phyloP scores from a whole-genome alignment of 208 protist genomes.

The Acanthamoeba lenticulata region DNA sequence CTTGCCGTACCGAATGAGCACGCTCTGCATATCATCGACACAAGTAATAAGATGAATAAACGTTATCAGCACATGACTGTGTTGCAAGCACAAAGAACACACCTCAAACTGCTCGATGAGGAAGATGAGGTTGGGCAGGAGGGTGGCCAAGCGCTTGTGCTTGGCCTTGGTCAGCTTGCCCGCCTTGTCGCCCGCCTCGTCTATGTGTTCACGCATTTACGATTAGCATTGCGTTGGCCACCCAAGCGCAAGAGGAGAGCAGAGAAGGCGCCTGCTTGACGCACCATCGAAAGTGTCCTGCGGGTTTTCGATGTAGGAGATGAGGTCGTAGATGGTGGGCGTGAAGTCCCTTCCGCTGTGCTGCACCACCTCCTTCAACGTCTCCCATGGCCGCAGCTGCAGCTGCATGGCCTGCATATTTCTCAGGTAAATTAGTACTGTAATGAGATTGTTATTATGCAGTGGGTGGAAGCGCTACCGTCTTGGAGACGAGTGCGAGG shows the following conservation, averaged over 20 bases:
- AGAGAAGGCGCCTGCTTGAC: neutral
- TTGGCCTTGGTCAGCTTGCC: slow-evolving; percentile 64
- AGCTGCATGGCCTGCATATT: slow-evolving; percentile 20
- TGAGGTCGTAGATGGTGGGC: slow-evolving; percentile 53
- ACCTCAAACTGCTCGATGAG: slow-evolving; percentile 66
- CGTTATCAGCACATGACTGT: neutral
- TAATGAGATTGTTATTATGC: too few species aligned
- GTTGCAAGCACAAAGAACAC: neutral
- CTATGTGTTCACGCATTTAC: neutral
- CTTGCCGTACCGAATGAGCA: slow-evolving; percentile 46
- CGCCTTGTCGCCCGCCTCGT: neutral
- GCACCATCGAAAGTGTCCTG: neutral
- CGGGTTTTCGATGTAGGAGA: slow-evolving; percentile 42
- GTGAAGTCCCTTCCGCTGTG: slow-evolving; percentile 49
- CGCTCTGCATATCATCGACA: neutral
- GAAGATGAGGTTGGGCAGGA: slow-evolving; percentile 66
- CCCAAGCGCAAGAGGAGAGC: neutral
- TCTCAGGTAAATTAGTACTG: too few species aligned
- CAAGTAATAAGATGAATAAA: neutral
- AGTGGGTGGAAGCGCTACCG: too few species aligned
- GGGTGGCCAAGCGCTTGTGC: slow-evolving; percentile 8
- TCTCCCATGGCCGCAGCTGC: slow-evolving; percentile 3
- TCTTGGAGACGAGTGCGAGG: neutral
- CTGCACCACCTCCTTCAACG: slow-evolving; percentile 31
- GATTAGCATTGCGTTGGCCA: neutral